Base-by-base conservation (phyloP, 192 early-diverging fungal genomes). In the Podila minutissima region DNA sequence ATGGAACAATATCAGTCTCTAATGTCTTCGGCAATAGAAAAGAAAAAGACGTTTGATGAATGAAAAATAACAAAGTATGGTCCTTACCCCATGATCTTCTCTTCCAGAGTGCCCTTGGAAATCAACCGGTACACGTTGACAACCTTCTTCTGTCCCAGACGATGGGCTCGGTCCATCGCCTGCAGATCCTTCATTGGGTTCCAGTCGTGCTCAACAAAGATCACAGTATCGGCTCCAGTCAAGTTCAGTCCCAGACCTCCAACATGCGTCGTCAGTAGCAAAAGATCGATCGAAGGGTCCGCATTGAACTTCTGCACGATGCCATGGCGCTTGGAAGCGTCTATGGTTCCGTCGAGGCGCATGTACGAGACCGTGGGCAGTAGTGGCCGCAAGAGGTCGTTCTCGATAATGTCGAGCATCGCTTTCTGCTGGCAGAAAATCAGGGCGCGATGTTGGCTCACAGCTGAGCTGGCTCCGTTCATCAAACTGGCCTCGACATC, bases 121-220 rank as follows among this genome's bases (percentile, higher is more conserved):
- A 99, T 98, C 63, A 99, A 83, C 10, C 98, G 93, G 82, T 99
- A 99, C 1, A 99, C 97, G 83, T 98, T 98, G 13, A 99, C 98
- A 6, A 97, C 95, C 35, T 94, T 89, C 71, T 97, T 98, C 82
- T 99, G 98, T 22, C 98, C 98, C 64, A 99, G 92, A 32, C 98
- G 93, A 85, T 99, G 98, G 0, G 97, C 98, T 49, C 98, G 92
- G 84, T 99, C 98, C 98, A 98, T 98, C 2, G 98, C 98, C 82
- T 99, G 98, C 66, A 98, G 82, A 86, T 99, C 98, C 84, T 97
- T 98, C 88, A 97, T 97, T 8, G 98, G 98, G 75, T 99, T 99
- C 92, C 97, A 99, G 73, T 99, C 98, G 75, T 98, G 98, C 78
- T 99, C 98, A 12, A 98, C 94, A 89, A 99, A 98, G 35, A 99